phyloP scores from a whole-genome alignment of 2,329 filamentous ascomycete genomes.

The Phyllosticta paracitricarpa region DNA sequence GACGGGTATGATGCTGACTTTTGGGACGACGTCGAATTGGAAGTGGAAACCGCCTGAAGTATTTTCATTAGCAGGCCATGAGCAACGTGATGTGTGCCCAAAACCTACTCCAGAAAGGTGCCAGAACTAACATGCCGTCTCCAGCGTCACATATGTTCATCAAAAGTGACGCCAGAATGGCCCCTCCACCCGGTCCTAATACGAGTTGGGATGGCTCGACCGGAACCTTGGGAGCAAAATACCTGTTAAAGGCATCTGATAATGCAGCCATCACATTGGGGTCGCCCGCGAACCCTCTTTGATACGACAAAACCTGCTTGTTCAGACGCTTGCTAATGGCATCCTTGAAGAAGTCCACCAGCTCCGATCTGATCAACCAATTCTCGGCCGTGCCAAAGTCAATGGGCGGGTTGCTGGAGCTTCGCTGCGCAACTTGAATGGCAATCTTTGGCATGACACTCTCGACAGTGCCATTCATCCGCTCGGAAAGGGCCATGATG shows the following conservation, averaged over 20 bases:
- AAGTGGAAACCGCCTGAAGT: conserved; percentile 16
- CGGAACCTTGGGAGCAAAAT: conserved; percentile 18
- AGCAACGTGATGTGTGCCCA: background rate
- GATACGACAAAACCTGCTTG: conserved; percentile 12
- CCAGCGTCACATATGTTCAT: conserved; percentile 25
- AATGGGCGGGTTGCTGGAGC: background rate
- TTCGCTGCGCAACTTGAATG: conserved; percentile 10
- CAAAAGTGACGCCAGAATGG: conserved; percentile 20
- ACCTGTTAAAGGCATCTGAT: conserved; percentile 18
- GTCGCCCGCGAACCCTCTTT: conserved; percentile 15
- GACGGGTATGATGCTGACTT: conserved; percentile 17
- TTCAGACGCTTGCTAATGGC: conserved; percentile 10
- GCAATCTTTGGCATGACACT: conserved; percentile 15
- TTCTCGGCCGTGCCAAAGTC: conserved; percentile 19
- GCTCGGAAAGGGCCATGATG: too few species aligned
- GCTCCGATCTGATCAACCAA: conserved; percentile 14
- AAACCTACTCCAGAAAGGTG: conserved; percentile 22
- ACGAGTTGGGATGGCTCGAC: conserved; percentile 16
- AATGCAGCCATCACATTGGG: conserved; percentile 14
- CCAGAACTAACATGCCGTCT: conserved; percentile 23
- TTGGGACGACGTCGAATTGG: conserved; percentile 5
- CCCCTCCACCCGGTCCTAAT: conserved; percentile 14
- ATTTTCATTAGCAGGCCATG: background rate
- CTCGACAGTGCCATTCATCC: conserved; percentile 4
- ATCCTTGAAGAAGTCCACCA: conserved; percentile 13